A percentile compares a stretch with the other conserved stretches of the same genome.
phyloP scores from a whole-genome alignment of 2,329 filamentous ascomycete species.

The Exophiala dermatitidis region DNA sequence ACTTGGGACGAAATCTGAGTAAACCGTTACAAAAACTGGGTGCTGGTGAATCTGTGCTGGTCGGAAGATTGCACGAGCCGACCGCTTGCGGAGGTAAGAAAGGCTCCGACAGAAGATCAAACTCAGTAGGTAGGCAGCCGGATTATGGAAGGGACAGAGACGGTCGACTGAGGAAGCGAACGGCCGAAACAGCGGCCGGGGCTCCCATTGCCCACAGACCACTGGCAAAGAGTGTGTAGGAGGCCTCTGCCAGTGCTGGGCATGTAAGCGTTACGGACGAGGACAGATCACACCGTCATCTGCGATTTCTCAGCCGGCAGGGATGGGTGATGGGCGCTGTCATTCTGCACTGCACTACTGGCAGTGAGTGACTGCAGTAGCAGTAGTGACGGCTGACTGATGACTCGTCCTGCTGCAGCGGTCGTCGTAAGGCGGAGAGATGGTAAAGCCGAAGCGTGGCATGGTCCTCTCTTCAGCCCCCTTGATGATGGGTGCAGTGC shows the following conservation, averaged over 20 bases:
- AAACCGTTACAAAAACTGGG: too few relatives aligned
- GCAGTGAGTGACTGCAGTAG: not conserved
- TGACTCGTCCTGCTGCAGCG: not conserved
- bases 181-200: not conserved
- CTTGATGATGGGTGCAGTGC: not conserved
- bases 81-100: not conserved
- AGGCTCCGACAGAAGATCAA: not conserved
- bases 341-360: not conserved
- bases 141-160: not conserved
- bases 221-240: too few relatives aligned
- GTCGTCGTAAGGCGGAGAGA: not conserved
- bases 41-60: not conserved
- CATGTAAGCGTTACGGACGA: too few relatives aligned
- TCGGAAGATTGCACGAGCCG: not conserved
- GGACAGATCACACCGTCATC: too few relatives aligned
- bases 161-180: not conserved
- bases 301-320: not conserved
- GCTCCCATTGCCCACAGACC: not conserved
- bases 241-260: too few relatives aligned
- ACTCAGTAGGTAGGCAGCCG: not conserved
- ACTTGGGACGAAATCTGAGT: too few relatives aligned
- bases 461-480: not conserved
- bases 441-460: not conserved
- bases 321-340: not conserved
- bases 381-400: not conserved